A percentile compares a stretch with the other conserved stretches of the same genome.
phyloP scores from a whole-genome alignment of 352 stramenopile genomes.

The Pythium periplocum region DNA sequence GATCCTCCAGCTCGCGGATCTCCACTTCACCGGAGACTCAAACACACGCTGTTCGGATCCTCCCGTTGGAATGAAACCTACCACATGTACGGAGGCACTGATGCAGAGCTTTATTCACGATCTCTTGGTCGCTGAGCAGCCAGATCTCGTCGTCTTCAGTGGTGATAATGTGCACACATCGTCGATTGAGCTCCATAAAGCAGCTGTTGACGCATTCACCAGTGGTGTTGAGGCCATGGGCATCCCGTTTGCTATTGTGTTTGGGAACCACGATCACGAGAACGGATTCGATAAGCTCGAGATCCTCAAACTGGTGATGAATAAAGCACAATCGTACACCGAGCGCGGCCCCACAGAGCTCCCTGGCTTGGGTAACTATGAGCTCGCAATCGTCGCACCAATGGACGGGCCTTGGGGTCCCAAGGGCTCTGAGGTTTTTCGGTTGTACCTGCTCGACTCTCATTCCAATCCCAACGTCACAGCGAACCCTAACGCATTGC shows the following conservation, averaged over 20 bases:
- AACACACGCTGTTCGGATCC: slow-evolving; percentile 20
- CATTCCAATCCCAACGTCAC: slow-evolving; percentile 19
- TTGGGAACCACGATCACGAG: slow-evolving; percentile 62
- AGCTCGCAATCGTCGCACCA: slow-evolving; percentile 35
- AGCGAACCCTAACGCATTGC: slow-evolving; percentile 24
- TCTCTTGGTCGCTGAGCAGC: slow-evolving; percentile 39
- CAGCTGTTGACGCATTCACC: slow-evolving; percentile 33
- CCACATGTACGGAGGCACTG: slow-evolving; percentile 36
- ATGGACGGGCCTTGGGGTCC: slow-evolving; percentile 23
- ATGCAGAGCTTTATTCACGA: slow-evolving; percentile 37
- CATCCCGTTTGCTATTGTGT: slow-evolving; percentile 51
- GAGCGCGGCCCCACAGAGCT: slow-evolving; percentile 27
- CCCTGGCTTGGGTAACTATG: slow-evolving; percentile 49
- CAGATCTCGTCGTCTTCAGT: slow-evolving; percentile 54
- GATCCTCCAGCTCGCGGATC: slow-evolving; percentile 50
- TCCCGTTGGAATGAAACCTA: slow-evolving; percentile 6
- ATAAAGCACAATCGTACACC: slow-evolving; percentile 38
- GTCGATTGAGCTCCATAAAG: slow-evolving; percentile 14
- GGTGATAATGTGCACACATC: slow-evolving; percentile 40
- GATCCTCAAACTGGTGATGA: slow-evolving; percentile 34
- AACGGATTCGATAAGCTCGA: slow-evolving; percentile 31
- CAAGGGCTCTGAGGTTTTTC: slow-evolving; percentile 27
- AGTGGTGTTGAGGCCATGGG: slow-evolving; percentile 28
- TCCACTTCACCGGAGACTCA: slow-evolving; percentile 48
- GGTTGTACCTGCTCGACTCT: slow-evolving; percentile 65